Evolutionary conservation across 805 yeast species (phyloP), one percentile per base, ranked within the genome.

Genomic region (Soucietia sequanensis): DNA sequence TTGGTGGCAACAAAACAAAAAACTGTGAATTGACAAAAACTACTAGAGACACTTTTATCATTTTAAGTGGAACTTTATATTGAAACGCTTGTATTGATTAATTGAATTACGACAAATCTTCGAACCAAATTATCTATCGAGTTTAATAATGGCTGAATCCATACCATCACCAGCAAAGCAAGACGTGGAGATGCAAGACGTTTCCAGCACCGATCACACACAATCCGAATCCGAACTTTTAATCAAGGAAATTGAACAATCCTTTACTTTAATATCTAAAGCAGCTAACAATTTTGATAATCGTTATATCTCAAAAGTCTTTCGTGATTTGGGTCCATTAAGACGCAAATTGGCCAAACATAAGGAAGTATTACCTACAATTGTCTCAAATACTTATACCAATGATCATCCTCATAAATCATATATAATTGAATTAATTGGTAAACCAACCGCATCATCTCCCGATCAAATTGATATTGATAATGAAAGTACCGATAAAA

Each of bases 251-350:
- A 62, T 68, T 41, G 65, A 72, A 58, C 48, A 60, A 54, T 36
- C 60, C 29, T 74, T 78, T 45, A 62, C 62, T 28, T 68, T 75
- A 34, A 62, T 80, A 35, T 68, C 68, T 33, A 81, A 81, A 60
- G 82, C 90, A 3, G 82, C 82, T 8, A 58, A 76, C 30, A 78
- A 79, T 35, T 79, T 80, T 56, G 99, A 93, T 60, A 86, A 95
- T 46, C 78, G 97, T 46, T 86, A 84, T 62, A 78, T 93, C 30
- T 75, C 91, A 60, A 85, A 84, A 54, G 90, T 87, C 15, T 75
- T 93, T 44, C 81, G 96, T 43, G 95, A 87, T 43, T 69, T 90
- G 49, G 85, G 90, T 6, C 68, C 79, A 2, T 68, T 91, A 43
- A 79, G 97, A 63, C 75, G 81, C 38, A 69, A 75, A 25, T 63